These are phyloP conservation scores for Erysimum pusillum DNA, from an alignment of 441 rosid species.

Conservation along the genomic window DNA sequence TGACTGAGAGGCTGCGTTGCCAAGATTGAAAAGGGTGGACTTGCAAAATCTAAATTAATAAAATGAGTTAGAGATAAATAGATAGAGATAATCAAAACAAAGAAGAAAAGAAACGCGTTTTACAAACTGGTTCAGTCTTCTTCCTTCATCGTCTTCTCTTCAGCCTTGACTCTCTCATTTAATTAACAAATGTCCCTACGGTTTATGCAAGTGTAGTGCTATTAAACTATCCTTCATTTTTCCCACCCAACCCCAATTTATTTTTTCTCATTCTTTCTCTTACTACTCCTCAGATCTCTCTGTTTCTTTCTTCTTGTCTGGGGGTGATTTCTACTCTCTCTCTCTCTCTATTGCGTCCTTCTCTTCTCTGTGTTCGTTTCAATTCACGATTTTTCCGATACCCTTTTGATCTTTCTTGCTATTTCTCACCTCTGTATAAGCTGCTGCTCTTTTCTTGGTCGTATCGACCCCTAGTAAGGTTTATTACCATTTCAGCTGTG, in stretches of 20 bases:
- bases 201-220: conserved; percentile 43
- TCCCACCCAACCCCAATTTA: conserved; percentile 32
- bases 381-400: conserved; percentile 31
- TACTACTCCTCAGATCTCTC: conserved; percentile 35
- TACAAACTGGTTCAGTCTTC: conserved; percentile 33
- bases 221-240: conserved; percentile 33
- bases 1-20: conserved; percentile 30
- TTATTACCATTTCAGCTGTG: conserved; percentile 13
- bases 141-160: conserved; percentile 21
- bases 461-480: conserved; percentile 29
- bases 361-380: conserved; percentile 34
- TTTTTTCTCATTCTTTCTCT: not conserved
- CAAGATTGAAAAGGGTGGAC: conserved; percentile 35
- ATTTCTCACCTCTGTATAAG: not conserved
- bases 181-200: conserved; percentile 30
- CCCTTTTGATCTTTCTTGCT: conserved; percentile 38
- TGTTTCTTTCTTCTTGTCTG: conserved; percentile 7
- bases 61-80: conserved; percentile 10
- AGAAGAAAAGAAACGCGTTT: conserved; percentile 36
- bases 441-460: not conserved
- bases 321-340: conserved; percentile 11
- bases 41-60: not conserved
- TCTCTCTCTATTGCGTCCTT: conserved; percentile 8
- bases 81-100: conserved; percentile 18
- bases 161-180: conserved; percentile 34